These are phyloP conservation scores for Lasiodiplodia sp. DNA, from an alignment of 2,329 filamentous ascomycete genomes.

Conservation along the genomic window DNA sequence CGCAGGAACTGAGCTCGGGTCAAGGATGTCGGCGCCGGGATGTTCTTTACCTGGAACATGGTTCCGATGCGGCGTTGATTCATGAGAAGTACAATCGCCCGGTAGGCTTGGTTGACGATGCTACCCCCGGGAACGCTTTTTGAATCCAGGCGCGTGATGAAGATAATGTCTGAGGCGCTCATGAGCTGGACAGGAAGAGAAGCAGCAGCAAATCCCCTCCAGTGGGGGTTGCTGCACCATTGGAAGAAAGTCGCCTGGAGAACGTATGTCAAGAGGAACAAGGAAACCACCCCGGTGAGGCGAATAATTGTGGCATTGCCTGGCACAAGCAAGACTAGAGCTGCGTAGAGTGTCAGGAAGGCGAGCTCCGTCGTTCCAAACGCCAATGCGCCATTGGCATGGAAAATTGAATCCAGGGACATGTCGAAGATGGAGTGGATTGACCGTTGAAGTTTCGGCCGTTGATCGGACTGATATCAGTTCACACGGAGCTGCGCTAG, in stretches of 20 bases:
- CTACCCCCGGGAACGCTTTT: not conserved
- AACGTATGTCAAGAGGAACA: not conserved
- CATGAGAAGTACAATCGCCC: conserved; percentile 6
- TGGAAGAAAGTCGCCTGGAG: not conserved
- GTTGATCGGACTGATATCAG: not conserved
- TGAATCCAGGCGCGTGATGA: not conserved
- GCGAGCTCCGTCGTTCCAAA: not conserved
- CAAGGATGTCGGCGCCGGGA: not conserved
- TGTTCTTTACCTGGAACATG: not conserved
- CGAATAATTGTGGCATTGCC: not conserved
- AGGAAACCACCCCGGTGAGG: not conserved
- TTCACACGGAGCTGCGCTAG: not conserved
- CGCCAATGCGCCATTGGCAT: not conserved
- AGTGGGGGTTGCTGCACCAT: conserved; percentile 1
- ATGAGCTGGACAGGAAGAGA: not conserved
- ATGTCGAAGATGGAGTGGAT: not conserved
- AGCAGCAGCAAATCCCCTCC: not conserved
- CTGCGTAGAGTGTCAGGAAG: not conserved
- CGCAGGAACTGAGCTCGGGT: not conserved
- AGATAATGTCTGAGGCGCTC: conserved; percentile 2
- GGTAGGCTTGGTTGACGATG: not conserved
- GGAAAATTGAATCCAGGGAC: too few relatives aligned
- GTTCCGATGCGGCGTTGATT: conserved; percentile 12
- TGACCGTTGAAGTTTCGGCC: not conserved
- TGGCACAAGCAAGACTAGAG: not conserved